phyloP scores from a whole-genome alignment of 2,329 filamentous ascomycete genomes.

The Neonectria hederae region DNA sequence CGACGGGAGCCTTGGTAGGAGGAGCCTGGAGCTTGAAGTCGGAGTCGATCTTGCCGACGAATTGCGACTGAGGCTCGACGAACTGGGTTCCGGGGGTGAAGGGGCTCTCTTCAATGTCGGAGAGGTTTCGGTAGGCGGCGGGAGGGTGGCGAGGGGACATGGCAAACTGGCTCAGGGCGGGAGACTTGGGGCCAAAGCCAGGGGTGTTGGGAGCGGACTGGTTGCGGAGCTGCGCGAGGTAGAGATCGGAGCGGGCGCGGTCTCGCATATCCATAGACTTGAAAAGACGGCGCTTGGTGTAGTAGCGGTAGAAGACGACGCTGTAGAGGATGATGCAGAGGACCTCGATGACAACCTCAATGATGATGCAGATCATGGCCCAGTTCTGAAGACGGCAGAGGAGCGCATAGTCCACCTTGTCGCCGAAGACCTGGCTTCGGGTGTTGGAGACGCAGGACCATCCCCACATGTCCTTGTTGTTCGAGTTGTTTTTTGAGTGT shows the following conservation, averaged over 20 bases:
- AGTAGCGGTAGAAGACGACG: conserved; percentile 96
- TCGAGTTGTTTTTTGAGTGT: conserved; percentile 72
- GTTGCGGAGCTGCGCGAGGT: conserved; percentile 83
- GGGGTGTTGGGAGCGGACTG: conserved; percentile 97
- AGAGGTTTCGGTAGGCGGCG: conserved; percentile 62
- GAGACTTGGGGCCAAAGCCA: conserved; percentile 79
- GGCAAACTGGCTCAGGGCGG: conserved; percentile 56
- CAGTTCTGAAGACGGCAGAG: conserved; percentile 94
- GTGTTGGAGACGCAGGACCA: conserved; percentile 96
- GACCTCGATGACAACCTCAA: conserved; percentile 92
- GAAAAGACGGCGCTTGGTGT: conserved; percentile 91
- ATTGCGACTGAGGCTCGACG: conserved; percentile 71
- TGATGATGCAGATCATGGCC: conserved; percentile 95
- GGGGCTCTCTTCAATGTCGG: conserved; percentile 56
- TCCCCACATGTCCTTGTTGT: conserved; percentile 93
- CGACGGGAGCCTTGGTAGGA: conserved; percentile 78
- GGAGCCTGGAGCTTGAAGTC: conserved; percentile 90
- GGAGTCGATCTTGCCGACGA: conserved; percentile 59
- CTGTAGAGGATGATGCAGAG: conserved; percentile 93
- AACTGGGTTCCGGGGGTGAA: conserved; percentile 66
- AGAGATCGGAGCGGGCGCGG: conserved; percentile 91
- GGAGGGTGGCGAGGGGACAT: conserved; percentile 71
- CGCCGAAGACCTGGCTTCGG: conserved; percentile 77
- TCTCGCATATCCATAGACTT: conserved; percentile 98
- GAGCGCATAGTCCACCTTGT: conserved; percentile 87